phyloP scores from a whole-genome alignment of 2,329 filamentous ascomycete species.

The Penicillium sp. region DNA sequence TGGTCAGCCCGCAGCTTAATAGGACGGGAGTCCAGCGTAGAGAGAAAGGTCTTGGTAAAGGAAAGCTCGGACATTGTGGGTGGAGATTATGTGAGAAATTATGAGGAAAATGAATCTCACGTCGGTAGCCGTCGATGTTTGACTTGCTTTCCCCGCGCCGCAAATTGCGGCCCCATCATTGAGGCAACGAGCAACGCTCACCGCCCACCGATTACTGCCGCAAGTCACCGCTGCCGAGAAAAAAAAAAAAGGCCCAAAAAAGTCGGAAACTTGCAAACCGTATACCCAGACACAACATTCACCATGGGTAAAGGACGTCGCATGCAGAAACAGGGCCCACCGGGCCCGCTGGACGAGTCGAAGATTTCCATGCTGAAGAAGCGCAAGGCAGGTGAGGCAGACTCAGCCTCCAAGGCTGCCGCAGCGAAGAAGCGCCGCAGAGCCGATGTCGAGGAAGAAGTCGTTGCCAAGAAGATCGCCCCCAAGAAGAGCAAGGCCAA shows the following conservation, averaged over 20 bases:
- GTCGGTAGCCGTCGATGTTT: not conserved
- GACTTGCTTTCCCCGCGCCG: not conserved
- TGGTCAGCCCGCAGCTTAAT: constrained; percentile 83
- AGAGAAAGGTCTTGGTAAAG: constrained; percentile 82
- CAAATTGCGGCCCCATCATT: constrained; percentile 5
- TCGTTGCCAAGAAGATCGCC: constrained; percentile 37
- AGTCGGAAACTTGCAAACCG: constrained; percentile 20
- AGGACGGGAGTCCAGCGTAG: constrained; percentile 73
- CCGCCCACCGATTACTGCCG: constrained; percentile 29
- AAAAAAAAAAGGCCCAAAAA: constrained; percentile 32
- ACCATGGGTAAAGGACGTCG: constrained; percentile 86
- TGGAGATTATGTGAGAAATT: not conserved
- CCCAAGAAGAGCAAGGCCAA: constrained; percentile 43
- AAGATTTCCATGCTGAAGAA: constrained; percentile 65
- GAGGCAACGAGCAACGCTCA: constrained; percentile 14
- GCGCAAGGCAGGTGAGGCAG: constrained; percentile 74
- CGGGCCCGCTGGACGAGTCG: constrained; percentile 73
- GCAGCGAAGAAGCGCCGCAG: constrained; percentile 66
- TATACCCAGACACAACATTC: constrained; percentile 23
- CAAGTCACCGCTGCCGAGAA: constrained; percentile 26
- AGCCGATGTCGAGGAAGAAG: constrained; percentile 45
- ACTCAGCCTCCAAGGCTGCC: constrained; percentile 46
- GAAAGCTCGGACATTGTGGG: constrained; percentile 71
- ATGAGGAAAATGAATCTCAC: not conserved
- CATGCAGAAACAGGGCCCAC: constrained; percentile 93